A percentile compares a stretch with the other conserved stretches of the same genome.
These are phyloP conservation scores for Suaeda aralocaspica DNA, from an alignment of 148 eudicot species.

Conservation along the genomic window DNA sequence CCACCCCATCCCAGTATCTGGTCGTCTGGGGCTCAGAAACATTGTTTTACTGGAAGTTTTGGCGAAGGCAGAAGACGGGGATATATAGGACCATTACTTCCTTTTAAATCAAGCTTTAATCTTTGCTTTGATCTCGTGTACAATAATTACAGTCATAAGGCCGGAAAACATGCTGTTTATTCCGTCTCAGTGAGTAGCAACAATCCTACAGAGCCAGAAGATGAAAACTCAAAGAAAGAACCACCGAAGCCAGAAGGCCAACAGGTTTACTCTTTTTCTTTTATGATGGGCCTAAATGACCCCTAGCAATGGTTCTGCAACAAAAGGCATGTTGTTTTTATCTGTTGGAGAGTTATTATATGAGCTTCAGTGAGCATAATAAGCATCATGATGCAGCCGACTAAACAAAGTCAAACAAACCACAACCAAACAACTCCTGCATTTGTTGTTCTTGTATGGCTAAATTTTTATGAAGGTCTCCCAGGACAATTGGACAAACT, in stretches of 20 bases:
- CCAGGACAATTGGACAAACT: background rate
- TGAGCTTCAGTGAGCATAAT: conserved; percentile 2
- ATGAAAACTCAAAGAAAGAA: conserved; percentile 22
- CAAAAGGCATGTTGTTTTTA: conserved; percentile 1
- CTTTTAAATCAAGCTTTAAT: conserved; percentile 22
- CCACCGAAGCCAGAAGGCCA: conserved; percentile 22
- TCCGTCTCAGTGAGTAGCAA: conserved; percentile 21
- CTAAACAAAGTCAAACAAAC: background rate
- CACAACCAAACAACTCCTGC: background rate
- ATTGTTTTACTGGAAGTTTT: conserved; percentile 21
- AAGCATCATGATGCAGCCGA: background rate
- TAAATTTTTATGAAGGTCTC: background rate
- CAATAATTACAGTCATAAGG: conserved; percentile 8
- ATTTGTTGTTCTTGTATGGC: background rate
- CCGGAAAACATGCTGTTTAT: conserved; percentile 14
- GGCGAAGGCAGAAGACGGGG: conserved; percentile 18
- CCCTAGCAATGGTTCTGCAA: background rate
- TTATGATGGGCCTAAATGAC: background rate
- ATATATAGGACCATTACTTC: conserved; percentile 10
- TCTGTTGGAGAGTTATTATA: background rate
- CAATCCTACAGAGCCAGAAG: conserved; percentile 35
- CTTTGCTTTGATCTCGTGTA: conserved; percentile 14
- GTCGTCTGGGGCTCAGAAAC: conserved; percentile 24
- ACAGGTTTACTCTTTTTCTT: conserved; percentile 17
- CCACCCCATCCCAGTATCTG: conserved; percentile 30